These are phyloP conservation scores for Papiliotrema flavescens DNA, from an alignment of 1,284 basidiomycete genomes.

Conservation along the genomic window DNA sequence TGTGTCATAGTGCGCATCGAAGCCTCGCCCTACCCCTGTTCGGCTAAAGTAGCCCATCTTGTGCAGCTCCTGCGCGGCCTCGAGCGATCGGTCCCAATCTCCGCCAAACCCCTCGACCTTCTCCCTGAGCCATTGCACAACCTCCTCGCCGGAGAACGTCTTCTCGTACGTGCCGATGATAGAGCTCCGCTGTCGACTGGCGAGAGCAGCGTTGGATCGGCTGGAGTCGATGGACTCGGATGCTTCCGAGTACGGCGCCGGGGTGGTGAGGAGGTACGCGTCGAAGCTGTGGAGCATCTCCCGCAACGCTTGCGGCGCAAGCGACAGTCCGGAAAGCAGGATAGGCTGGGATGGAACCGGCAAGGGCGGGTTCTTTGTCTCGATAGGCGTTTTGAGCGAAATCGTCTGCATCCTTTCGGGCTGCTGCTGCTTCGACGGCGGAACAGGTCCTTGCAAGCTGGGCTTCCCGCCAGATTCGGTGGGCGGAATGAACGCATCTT, in stretches of 20 bases:
- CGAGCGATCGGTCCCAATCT: conserved; percentile 70
- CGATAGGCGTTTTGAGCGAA: conserved; percentile 4
- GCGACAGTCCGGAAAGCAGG: conserved; percentile 66
- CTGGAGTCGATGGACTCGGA: conserved; percentile 46
- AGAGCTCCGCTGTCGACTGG: conserved; percentile 65
- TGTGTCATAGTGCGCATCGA: conserved; percentile 41
- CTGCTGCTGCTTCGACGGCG: conserved; percentile 6
- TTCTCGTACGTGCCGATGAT: conserved; percentile 83
- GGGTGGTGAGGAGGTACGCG: conserved; percentile 37
- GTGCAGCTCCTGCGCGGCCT: conserved; percentile 70
- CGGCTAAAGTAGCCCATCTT: conserved; percentile 70
- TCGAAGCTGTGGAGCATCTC: conserved; percentile 59
- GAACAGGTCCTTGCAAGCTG: conserved; percentile 18
- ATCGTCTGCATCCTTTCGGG: conserved; percentile 5
- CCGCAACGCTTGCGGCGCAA: conserved; percentile 63
- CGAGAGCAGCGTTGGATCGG: conserved; percentile 59
- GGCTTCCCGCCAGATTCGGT: conserved; percentile 36
- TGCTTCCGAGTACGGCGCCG: conserved; percentile 36
- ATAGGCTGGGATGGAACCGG: conserved; percentile 50
- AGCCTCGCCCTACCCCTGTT: conserved; percentile 56
- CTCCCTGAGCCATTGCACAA: conserved; percentile 68
- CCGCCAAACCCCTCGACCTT: conserved; percentile 67
- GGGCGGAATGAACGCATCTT: conserved; percentile 43
- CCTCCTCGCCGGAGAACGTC: conserved; percentile 76
- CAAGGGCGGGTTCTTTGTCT: not conserved